Evolutionary conservation across 2,329 filamentous ascomycete genomes (phyloP), one percentile per base, ranked within the genome.

Genomic region (Trichothecium roseum): DNA sequence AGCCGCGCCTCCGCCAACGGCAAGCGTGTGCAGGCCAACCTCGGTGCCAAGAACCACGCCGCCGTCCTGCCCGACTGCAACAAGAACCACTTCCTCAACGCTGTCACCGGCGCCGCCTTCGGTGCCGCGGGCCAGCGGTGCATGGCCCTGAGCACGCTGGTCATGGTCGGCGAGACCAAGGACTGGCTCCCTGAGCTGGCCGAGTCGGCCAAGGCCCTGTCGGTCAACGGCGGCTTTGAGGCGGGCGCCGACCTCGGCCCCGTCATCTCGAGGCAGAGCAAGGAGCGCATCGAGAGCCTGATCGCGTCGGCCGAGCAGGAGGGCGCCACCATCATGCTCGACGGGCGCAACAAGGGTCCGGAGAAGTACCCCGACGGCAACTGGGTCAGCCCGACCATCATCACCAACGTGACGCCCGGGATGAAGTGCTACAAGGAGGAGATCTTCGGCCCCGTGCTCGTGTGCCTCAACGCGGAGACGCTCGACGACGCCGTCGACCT

Each of bases 21-120:
- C 52, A 91, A 91, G 72, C 81, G 84, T 50, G 83, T 88, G 22
- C 85, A 91, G 64, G 84, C 84, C 56, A 91, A 91, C 62, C 64
- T 91, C 42, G 85, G 84, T 28, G 84, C 84, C 46, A 91, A 91
- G 73, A 91, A 91, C 69, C 84, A 91, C 57, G 84, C 84, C 18
- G 81, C 82, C 36, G 78, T 91, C 20, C 72, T 89, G 41, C 84
- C 84, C 14, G 84, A 91, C 65, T 83, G 79, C 66, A 88, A 91
- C 68, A 89, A 87, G 73, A 88, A 91, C 66, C 82, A 88, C 50
- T 84, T 86, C 45, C 64, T 91, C 50, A 91, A 89, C 63, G 81
- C 82, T 30, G 84, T 91, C 44, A 74, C 84, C 4, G 85, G 84
- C 44, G 84, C 85, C 24, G 84, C 85, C 16, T 91, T 91, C 47